Conservation (phyloP, 371 early-diverging fungal species). For the Amoeboaphelidium protococcarum region DNA sequence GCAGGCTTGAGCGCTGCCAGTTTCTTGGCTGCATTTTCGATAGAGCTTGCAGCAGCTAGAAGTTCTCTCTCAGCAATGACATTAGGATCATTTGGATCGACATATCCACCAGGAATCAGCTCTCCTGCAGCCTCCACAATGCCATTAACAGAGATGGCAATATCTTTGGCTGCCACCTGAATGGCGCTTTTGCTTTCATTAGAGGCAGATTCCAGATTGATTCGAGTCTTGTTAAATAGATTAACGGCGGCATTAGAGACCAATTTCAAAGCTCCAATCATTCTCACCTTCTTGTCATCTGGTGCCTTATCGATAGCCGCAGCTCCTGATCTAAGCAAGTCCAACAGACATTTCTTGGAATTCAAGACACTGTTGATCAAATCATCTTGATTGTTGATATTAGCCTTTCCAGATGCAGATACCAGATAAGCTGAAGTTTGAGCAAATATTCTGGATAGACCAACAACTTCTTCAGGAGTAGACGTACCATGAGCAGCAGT, state of each 20-base stretch:
- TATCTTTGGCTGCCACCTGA: constrained; percentile 10
- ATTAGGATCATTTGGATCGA: constrained; percentile 20
- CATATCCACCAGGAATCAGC: constrained; percentile 17
- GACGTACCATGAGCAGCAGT: constrained; percentile 20
- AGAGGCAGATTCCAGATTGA: constrained; percentile 5
- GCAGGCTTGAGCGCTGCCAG: constrained; percentile 10
- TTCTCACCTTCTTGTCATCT: constrained; percentile 6
- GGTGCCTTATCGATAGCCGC: constrained; percentile 20
- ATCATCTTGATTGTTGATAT: constrained; percentile 15
- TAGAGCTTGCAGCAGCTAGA: constrained; percentile 16
- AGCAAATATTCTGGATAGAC: constrained; percentile 13
- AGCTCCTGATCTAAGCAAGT: constrained; percentile 12
- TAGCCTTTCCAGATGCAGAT: constrained; percentile 1
- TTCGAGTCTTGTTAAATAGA: constrained; percentile 8
- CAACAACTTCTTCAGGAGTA: constrained; percentile 21
- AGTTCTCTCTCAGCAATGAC: constrained; percentile 23
- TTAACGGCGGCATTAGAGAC: constrained; percentile 5
- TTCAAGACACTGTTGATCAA: constrained; percentile 12
- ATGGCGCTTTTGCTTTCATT: constrained; percentile 7
- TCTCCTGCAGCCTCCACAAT: constrained; percentile 8
- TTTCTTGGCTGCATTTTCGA: constrained; percentile 19
- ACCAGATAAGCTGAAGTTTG: constrained; percentile 11
- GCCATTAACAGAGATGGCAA: constrained; percentile 12
- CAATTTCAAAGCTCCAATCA: constrained; percentile 9
- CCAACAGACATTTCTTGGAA: constrained; percentile 9